phyloP scores from a whole-genome alignment of 768 basidiomycete genomes.

The Tylopilus vinaceipallidus region DNA sequence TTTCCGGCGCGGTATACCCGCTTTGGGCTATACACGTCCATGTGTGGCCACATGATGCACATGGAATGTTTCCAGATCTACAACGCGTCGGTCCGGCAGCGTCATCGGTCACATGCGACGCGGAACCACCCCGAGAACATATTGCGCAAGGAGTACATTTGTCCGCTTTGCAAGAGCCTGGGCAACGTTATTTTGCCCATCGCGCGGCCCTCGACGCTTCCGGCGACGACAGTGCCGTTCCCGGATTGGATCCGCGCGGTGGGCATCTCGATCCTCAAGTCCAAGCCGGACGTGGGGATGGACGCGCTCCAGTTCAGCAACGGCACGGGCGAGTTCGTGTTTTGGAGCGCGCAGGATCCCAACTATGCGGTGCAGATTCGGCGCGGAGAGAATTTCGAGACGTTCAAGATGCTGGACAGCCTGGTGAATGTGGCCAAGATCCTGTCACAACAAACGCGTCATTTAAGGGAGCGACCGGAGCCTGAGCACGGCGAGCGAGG shows the following conservation, averaged over 20 bases:
- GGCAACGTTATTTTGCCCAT: constrained; percentile 94
- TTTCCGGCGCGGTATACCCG: constrained; percentile 70
- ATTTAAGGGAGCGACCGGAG: constrained; percentile 74
- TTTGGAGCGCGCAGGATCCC: constrained; percentile 82
- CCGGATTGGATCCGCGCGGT: constrained; percentile 89
- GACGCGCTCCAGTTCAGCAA: constrained; percentile 74
- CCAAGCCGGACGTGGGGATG: constrained; percentile 68
- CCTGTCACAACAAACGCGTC: constrained; percentile 80
- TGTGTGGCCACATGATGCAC: constrained; percentile 98
- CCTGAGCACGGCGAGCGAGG: constrained; percentile 75
- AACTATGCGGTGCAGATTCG: constrained; percentile 60
- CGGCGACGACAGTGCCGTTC: constrained; percentile 57
- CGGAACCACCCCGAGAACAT: constrained; percentile 94
- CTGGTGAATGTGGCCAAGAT: constrained; percentile 76
- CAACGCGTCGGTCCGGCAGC: constrained; percentile 78
- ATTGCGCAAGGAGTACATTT: constrained; percentile 92
- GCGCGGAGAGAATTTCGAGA: constrained; percentile 52
- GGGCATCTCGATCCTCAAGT: constrained; percentile 86
- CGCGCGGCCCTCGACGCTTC: constrained; percentile 44
- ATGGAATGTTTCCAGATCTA: constrained; percentile 91
- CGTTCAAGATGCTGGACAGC: constrained; percentile 83
- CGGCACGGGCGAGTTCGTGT: constrained; percentile 85
- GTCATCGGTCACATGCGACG: constrained; percentile 85
- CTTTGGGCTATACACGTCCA: constrained; percentile 83
- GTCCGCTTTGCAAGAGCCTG: constrained; percentile 94